A percentile compares a stretch with the other conserved stretches of the same genome.
These are phyloP conservation scores for Candida silvatica DNA, from an alignment of 805 yeast species.

Conservation along the genomic window DNA sequence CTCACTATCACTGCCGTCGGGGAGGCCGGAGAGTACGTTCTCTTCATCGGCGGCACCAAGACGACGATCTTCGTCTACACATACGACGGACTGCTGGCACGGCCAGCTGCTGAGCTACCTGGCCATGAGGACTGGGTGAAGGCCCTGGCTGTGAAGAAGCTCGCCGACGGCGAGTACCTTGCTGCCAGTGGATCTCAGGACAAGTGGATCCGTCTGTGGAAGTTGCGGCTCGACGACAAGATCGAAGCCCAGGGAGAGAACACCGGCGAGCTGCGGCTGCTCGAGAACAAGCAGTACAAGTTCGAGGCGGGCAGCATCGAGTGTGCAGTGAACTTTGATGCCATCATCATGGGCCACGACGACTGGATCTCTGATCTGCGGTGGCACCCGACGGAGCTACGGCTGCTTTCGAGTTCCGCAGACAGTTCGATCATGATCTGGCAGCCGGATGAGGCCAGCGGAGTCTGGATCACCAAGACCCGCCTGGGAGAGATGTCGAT, in stretches of 20 bases:
- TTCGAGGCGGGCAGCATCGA: constrained; percentile 31
- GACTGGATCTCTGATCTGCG: constrained; percentile 87
- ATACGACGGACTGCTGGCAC: constrained; percentile 21
- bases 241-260: constrained; percentile 53
- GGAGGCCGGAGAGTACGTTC: constrained; percentile 29
- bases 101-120: constrained; percentile 41
- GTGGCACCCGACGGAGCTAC: constrained; percentile 66
- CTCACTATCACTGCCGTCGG: constrained; percentile 26
- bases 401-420: constrained; percentile 77
- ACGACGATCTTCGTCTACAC: constrained; percentile 45
- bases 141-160: constrained; percentile 51
- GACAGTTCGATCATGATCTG: constrained; percentile 92
- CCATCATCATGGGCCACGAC: constrained; percentile 94
- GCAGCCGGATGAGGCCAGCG: constrained; percentile 81
- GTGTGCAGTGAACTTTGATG: constrained; percentile 69
- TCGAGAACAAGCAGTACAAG: constrained; percentile 68
- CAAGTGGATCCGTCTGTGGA: constrained; percentile 86
- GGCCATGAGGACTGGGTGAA: constrained; percentile 99
- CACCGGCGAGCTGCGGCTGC: constrained; percentile 37
- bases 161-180: constrained; percentile 37
- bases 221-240: constrained; percentile 45
- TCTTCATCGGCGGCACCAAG: constrained; percentile 72
- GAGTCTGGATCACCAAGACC: constrained; percentile 78
- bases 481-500: constrained; percentile 88
- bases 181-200: constrained; percentile 93